Evolutionary conservation across 2,329 filamentous ascomycete species (phyloP).

Genomic region (Calycina marina): DNA sequence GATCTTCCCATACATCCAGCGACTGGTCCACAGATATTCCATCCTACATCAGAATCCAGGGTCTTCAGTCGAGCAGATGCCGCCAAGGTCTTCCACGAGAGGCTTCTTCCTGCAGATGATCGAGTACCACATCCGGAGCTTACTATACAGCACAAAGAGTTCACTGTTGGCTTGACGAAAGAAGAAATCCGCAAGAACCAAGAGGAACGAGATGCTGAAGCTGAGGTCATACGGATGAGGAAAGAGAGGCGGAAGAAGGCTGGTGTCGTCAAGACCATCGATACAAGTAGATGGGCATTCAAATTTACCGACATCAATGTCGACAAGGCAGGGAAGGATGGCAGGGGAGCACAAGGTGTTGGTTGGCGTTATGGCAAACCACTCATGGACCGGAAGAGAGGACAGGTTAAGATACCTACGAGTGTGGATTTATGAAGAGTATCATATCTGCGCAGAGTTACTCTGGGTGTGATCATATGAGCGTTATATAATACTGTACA

Average conservation of each 20-base stretch:
- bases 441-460: too few relatives aligned
- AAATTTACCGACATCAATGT: conserved; percentile 45
- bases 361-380: conserved; percentile 53
- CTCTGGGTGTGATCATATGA: too few relatives aligned
- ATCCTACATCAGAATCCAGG: conserved; percentile 47
- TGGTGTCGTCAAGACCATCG: conserved; percentile 29
- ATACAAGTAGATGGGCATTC: conserved; percentile 41
- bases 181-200: conserved; percentile 17
- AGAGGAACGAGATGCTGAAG: conserved; percentile 18
- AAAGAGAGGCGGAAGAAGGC: conserved; percentile 23
- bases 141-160: conserved; percentile 37
- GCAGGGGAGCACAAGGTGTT: conserved; percentile 34
- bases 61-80: conserved; percentile 51
- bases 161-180: conserved; percentile 25
- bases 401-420: conserved; percentile 53
- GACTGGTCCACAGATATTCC: conserved; percentile 50
- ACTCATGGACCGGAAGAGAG: conserved; percentile 45
- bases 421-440: conserved; percentile 27
- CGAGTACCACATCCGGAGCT: conserved; percentile 49
- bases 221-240: conserved; percentile 28
- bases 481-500: too few relatives aligned
- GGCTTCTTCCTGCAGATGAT: conserved; percentile 43
- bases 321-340: conserved; percentile 39
- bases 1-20: conserved; percentile 47
- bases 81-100: conserved; percentile 46